These are phyloP conservation scores for Diddensiella santjacobensis DNA, from an alignment of 805 yeast genomes.

Conservation along the genomic window DNA sequence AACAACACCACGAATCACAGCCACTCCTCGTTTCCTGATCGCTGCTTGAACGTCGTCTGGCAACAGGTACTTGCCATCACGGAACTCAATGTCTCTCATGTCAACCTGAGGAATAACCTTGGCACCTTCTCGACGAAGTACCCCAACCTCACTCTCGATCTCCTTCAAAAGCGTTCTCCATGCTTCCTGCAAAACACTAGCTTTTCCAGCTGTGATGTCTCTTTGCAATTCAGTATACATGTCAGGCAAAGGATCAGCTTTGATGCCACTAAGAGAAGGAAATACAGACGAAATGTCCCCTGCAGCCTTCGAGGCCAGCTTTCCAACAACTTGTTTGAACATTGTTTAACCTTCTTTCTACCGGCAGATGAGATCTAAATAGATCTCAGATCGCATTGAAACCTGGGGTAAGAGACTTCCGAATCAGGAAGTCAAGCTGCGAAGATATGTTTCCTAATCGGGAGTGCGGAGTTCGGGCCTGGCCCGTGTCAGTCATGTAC, in stretches of 20 bases:
- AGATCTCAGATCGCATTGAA: neutral
- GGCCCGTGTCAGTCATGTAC: too few relatives aligned
- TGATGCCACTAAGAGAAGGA: constrained; percentile 18
- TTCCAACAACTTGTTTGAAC: neutral
- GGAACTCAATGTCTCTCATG: constrained; percentile 3
- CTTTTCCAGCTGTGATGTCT: neutral
- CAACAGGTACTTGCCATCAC: constrained; percentile 8
- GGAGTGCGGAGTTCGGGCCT: too few relatives aligned
- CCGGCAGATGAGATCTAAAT: too few relatives aligned
- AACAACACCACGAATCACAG: constrained; percentile 36
- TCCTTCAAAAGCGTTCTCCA: constrained; percentile 7
- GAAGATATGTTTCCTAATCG: neutral
- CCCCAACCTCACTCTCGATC: neutral
- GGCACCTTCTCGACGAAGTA: neutral
- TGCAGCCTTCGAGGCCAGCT: neutral
- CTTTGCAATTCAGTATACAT: constrained; percentile 6
- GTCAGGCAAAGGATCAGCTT: constrained; percentile 11
- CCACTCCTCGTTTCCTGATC: constrained; percentile 30
- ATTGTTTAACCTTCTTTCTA: too few relatives aligned
- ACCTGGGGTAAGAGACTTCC: neutral
- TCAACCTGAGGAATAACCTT: constrained; percentile 10
- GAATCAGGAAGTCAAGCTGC: neutral
- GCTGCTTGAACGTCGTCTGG: constrained; percentile 8
- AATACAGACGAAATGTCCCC: constrained; percentile 23
- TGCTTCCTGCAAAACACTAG: neutral